Evolutionary conservation across 345 rosid genomes (phyloP).

Genomic region (Lepidium didymum): DNA sequence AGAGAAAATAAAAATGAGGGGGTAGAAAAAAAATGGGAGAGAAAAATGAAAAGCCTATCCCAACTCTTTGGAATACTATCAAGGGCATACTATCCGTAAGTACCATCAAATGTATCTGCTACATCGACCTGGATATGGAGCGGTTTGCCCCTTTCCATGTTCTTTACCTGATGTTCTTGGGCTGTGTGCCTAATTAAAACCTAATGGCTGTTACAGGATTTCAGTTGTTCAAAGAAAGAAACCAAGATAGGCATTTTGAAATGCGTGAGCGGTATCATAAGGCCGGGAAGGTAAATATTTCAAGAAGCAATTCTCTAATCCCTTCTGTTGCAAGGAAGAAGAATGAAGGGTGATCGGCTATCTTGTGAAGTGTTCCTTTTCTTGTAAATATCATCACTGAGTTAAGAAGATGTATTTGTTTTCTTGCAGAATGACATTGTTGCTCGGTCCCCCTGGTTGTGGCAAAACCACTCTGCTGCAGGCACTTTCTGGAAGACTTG

Average conservation of each 20-base stretch:
- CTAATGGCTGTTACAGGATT: conserved; percentile 9
- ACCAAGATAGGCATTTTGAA: conserved; percentile 46
- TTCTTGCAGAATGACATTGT: conserved; percentile 43
- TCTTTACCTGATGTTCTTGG: not conserved
- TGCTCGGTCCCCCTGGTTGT: conserved; percentile 63
- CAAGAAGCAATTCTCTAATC: not conserved
- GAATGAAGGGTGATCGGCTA: not conserved
- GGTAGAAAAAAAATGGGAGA: no score
- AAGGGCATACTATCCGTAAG: conserved; percentile 26
- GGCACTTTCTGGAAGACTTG: conserved; percentile 54
- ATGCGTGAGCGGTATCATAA: conserved; percentile 53
- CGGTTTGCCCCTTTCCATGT: not conserved
- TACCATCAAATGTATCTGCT: not conserved
- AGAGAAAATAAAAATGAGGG: no score
- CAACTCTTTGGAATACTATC: conserved; percentile 39
- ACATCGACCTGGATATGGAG: not conserved
- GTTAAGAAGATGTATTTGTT: not conserved
- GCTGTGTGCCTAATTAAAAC: not conserved
- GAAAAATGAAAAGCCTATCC: conserved; percentile 41
- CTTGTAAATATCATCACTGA: not conserved
- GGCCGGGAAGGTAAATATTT: conserved; percentile 28
- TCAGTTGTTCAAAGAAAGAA: conserved; percentile 21
- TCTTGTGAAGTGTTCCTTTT: not conserved
- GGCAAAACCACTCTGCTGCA: conserved; percentile 53
- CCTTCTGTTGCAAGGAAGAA: not conserved